Percentiles rank a stretch among this genome's conserved stretches.
These are phyloP conservation scores for Colletotrichum salicis DNA, from an alignment of 2,329 filamentous ascomycete species.

Conservation along the genomic window DNA sequence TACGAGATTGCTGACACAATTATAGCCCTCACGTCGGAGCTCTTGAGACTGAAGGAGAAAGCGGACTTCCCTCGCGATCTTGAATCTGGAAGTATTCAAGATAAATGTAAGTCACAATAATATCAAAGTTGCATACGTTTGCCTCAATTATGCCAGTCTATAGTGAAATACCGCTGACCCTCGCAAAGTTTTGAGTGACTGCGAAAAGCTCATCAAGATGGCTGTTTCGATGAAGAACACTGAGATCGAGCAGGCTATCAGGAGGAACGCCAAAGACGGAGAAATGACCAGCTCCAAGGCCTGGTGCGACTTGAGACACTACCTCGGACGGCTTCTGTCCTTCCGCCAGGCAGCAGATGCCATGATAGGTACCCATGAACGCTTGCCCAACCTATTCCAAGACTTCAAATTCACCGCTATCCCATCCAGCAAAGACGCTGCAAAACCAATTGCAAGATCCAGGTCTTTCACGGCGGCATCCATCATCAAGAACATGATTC, in stretches of 20 bases:
- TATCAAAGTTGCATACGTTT: too few species aligned
- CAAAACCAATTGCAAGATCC: conserved; percentile 35
- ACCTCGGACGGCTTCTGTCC: conserved; percentile 39
- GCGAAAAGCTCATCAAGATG: conserved; percentile 5
- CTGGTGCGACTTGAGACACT: conserved; percentile 46
- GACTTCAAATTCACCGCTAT: conserved; percentile 43
- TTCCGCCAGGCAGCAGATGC: conserved; percentile 37
- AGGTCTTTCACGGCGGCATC: conserved; percentile 32
- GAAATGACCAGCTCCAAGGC: conserved; percentile 33
- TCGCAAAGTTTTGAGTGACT: conserved; percentile 1
- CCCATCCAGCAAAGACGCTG: conserved; percentile 38
- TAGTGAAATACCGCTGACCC: accelerated
- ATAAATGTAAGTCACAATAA: conserved; percentile 1
- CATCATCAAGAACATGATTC: conserved; percentile 40
- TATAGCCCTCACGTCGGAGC: neutral
- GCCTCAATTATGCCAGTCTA: neutral
- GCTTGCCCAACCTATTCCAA: conserved; percentile 46
- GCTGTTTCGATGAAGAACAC: neutral
- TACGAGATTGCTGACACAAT: neutral
- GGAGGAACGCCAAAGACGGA: neutral
- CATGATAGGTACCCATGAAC: conserved; percentile 36
- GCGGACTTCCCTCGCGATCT: neutral
- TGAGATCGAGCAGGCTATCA: conserved; percentile 10
- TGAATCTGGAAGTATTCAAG: neutral
- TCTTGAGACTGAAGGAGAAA: neutral